Base-by-base conservation (phyloP, 805 yeast species). In the Pichia deserticola region DNA sequence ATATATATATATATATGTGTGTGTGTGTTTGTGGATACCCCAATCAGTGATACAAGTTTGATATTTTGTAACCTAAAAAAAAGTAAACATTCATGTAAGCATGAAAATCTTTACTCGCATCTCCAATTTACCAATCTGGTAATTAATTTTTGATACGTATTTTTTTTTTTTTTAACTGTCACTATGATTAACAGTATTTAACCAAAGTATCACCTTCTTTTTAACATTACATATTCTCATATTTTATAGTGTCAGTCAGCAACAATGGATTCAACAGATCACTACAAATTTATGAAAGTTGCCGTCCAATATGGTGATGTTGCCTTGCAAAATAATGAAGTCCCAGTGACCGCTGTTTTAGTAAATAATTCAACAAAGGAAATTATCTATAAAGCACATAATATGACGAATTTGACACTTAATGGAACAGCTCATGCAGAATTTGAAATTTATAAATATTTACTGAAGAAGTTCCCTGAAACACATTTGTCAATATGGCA, bases 401-500 rank as follows among this genome's bases (percentile, higher is more conserved):
- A 92, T 64, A 87, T 82, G 60, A 92, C 98, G 8, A 92, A 92
- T 60, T 73, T 81, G 28, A 82, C 95, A 1, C 71, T 87, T 28
- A 84, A 89, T 55, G 97, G 98, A 1, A 87, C 92, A 3, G 75
- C 86, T 40, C 99, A 92, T 64, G 98, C 99, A 1, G 99, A 92
- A 64, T 85, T 93, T 57, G 74, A 84, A 51, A 97, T 92, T 0
- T 82, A 89, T 13, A 81, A 81, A 42, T 63, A 67, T 32, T 76
- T 84, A 8, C 63, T 75, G 36, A 54, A 61, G 5, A 60, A 66
- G 34, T 63, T 65, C 41, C 61, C 70, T 5, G 53, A 55, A 0
- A 40, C 44, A 1, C 64, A 55, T 11, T 54, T 59, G 28, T 54
- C 61, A 1, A 63, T 78, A 9, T 79, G 88, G 58, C 59, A 65